phyloP scores from a whole-genome alignment of 2,329 filamentous ascomycete genomes.

The Nannizziopsis arthrosporioides region DNA sequence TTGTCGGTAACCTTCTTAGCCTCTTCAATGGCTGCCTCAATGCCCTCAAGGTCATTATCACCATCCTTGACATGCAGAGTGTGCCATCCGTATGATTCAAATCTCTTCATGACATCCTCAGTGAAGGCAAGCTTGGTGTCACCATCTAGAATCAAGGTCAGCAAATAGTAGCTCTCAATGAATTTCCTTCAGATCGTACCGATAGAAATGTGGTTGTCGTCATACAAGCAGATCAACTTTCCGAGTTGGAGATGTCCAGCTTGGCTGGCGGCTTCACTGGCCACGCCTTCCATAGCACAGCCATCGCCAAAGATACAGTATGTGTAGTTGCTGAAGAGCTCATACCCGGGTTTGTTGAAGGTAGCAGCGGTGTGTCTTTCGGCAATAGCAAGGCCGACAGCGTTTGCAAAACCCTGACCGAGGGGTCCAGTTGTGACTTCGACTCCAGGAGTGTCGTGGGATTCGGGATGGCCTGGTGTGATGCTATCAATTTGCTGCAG shows the following conservation, averaged over 20 bases:
- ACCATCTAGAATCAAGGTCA: constrained; percentile 51
- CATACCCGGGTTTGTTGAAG: constrained; percentile 95
- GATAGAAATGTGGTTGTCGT: constrained; percentile 95
- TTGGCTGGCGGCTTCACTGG: constrained; percentile 78
- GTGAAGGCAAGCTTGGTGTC: constrained; percentile 95
- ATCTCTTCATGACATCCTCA: constrained; percentile 88
- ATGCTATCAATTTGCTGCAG: constrained; percentile 59
- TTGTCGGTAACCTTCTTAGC: constrained; percentile 85
- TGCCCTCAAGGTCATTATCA: constrained; percentile 74
- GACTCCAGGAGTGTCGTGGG: constrained; percentile 89
- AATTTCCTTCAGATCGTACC: constrained; percentile 36
- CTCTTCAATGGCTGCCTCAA: constrained; percentile 78
- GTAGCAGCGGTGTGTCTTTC: constrained; percentile 79
- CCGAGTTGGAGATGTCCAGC: constrained; percentile 95
- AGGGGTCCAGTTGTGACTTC: constrained; percentile 98
- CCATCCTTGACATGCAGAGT: constrained; percentile 72
- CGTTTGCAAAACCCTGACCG: constrained; percentile 93
- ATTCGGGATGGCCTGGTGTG: constrained; percentile 91
- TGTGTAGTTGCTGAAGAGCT: constrained; percentile 91
- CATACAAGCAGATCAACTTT: constrained; percentile 93
- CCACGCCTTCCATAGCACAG: constrained; percentile 97
- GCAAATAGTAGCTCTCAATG: neutral
- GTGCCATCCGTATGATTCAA: constrained; percentile 97
- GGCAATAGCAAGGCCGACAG: constrained; percentile 93
- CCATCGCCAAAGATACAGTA: constrained; percentile 96